Evolutionary conservation across 345 rosid genomes (phyloP), one percentile per base, ranked within the genome.

Genomic region (Linum lewisii): DNA sequence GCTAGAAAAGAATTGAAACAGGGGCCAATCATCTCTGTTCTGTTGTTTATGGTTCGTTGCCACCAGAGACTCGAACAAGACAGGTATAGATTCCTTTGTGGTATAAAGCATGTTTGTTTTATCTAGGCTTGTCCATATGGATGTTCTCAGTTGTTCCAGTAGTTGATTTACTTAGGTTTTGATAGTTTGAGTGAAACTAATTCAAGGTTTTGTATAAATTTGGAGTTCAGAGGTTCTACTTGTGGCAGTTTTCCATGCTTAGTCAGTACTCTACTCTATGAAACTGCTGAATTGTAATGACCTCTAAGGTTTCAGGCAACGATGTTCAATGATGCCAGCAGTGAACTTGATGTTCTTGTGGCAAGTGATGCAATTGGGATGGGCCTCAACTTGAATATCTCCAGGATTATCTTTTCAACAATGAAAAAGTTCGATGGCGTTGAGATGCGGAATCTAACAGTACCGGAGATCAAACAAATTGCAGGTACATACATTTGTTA

Each of bases 361-460:
- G 92, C 98, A 37, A 88, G 96, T 75, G 98, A 91, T 77, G 98
- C 98, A 60, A 88, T 91, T 58, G 98, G 96, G 68, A 91, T 91
- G 98, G 95, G 98, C 51, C 92, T 91, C 62, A 91, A 91, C 70
- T 78, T 91, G 66, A 86, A 88, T 57, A 91, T 91, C 58, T 88
- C 98, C 45, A 81, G 95, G 78, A 83, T 91, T 32, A 82, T 91
- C 72, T 91, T 91, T 74, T 80, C 96, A 53, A 78, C 88, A 4
- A 73, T 91, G 78, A 23, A 77, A 64, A 91, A 91, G 65, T 88
- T 73, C 62, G 96, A 88, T 66, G 98, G 98, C 57, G 24, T 61
- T 18, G 87, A 77, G 77, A 74, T 72, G 64, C 80, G 96, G 62
- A 68, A 81, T 54, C 80, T 91, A 57, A 88, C 92, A 10, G 72